These are phyloP conservation scores for Hibiscus mutabilis DNA, from an alignment of 345 rosid species.

Conservation along the genomic window DNA sequence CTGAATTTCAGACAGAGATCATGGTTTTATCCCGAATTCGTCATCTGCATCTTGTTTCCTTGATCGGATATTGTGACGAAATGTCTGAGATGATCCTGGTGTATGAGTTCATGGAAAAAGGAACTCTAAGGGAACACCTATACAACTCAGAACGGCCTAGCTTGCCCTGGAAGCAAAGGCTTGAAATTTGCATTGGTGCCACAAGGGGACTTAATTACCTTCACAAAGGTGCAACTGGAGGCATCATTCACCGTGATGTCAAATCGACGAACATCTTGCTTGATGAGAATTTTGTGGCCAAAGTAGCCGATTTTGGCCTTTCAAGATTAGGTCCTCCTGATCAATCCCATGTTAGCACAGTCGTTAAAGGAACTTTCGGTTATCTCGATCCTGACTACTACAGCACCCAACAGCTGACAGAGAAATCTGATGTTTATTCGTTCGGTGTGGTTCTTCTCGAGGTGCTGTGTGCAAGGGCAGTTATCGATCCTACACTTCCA, in stretches of 20 bases:
- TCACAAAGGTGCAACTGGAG: slow-evolving; percentile 30
- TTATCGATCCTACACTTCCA: slow-evolving; percentile 24
- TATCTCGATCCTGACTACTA: slow-evolving; percentile 61
- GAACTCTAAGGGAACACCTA: slow-evolving; percentile 40
- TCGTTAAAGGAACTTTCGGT: slow-evolving; percentile 49
- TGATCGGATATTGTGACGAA: slow-evolving; percentile 61
- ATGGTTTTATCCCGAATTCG: not conserved
- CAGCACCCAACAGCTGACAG: slow-evolving; percentile 36
- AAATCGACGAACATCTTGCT: slow-evolving; percentile 56
- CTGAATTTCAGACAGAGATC: slow-evolving; percentile 30
- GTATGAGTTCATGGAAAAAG: slow-evolving; percentile 40
- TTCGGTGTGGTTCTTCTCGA: slow-evolving; percentile 57
- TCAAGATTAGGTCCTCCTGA: slow-evolving; percentile 32
- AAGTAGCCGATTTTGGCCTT: slow-evolving; percentile 58
- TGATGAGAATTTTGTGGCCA: slow-evolving; percentile 31
- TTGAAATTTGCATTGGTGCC: slow-evolving; percentile 57
- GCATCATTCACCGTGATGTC: slow-evolving; percentile 51
- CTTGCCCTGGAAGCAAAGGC: slow-evolving; percentile 46
- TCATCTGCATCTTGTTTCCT: slow-evolving; percentile 53
- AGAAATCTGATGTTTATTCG: slow-evolving; percentile 56
- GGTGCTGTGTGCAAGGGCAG: slow-evolving; percentile 48
- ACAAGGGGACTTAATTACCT: slow-evolving; percentile 49
- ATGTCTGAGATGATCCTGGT: slow-evolving; percentile 24
- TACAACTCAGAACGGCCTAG: slow-evolving; percentile 27
- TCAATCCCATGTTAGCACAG: slow-evolving; percentile 30